A percentile compares a stretch with the other conserved stretches of the same genome.
Conservation (phyloP, 352 stramenopile species). For the Thraustochytrium striatum region DNA sequence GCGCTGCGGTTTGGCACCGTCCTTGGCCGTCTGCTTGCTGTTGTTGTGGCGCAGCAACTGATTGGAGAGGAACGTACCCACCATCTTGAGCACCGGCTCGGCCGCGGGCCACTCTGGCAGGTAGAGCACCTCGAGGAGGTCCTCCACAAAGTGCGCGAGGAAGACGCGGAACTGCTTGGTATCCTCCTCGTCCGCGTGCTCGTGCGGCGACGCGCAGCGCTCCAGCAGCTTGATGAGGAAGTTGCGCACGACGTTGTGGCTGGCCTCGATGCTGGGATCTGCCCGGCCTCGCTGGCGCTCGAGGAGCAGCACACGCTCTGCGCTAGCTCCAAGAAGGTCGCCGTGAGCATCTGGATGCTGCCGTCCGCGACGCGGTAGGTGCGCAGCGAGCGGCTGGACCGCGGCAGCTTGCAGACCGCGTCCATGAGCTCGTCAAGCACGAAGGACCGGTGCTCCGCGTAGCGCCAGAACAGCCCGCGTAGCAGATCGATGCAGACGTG, state of each 20-base stretch:
- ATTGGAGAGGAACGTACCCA: conserved; percentile 11
- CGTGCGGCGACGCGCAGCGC: conserved; percentile 11
- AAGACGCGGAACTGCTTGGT: conserved; percentile 3
- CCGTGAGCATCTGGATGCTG: neutral
- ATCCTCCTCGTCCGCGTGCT: conserved; percentile 31
- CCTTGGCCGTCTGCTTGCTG: neutral
- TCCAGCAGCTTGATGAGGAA: conserved; percentile 16
- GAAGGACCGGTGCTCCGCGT: neutral
- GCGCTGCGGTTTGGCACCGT: neutral
- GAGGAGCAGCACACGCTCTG: neutral
- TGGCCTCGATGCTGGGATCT: neutral
- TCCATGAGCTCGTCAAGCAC: conserved; percentile 33
- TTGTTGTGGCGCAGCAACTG: neutral
- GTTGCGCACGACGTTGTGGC: neutral
- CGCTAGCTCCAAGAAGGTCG: conserved; percentile 15
- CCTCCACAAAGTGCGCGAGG: conserved; percentile 20
- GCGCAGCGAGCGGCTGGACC: neutral
- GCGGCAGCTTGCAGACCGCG: neutral
- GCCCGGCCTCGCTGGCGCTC: neutral
- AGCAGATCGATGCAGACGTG: conserved; percentile 22
- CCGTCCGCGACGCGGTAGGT: neutral
- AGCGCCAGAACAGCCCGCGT: neutral
- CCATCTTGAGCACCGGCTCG: conserved; percentile 3
- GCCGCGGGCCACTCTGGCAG: conserved; percentile 13
- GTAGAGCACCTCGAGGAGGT: conserved; percentile 15